Evolutionary conservation across 2,329 filamentous ascomycete genomes (phyloP), one percentile per base, ranked within the genome.

Genomic region (Aspergillus latus): DNA sequence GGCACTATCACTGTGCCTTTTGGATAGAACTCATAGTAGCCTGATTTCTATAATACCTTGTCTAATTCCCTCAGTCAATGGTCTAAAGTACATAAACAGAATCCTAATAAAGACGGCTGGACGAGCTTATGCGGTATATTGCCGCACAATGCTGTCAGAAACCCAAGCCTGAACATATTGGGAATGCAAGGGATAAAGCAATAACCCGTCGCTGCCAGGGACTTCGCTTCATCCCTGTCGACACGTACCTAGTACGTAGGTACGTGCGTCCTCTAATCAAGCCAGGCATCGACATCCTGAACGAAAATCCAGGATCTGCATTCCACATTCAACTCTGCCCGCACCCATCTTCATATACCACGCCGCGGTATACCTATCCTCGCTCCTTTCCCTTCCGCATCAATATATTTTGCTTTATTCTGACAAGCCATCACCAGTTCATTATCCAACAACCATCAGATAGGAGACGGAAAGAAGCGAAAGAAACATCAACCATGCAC

Each of bases 401-500:
- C 10, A 37, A 13, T 5, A 13, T 13, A 13, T 13, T 37, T 13
- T 13, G 10, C 5, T 37, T 37, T 37, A 37, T 37, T 37, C 46
- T 26, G 40, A 21, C 29, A 29, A 21, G n/a, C 16, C 21, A 8
- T 21, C 5, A 21, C 21, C 21, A 21, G 21, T 21, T 6, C 26
- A 34, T 2, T 21, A 34, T 34, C 28, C 28, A 34, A 45, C 30
- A 16, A 45, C 7, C 16, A 37, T 42, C 34, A 11, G 11, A 37
- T 13, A 37, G 7, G 30, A 37, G 11, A 37, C 34, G 10, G n/a
- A 10, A 10, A 11, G 34, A 21, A 37, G 7, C 34, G 4, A 37
- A 11, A 37, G n/a, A 9, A 13, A 13, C 32, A 34, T 34, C 34
- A 37, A 37, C 34, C 11, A 37, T 65, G 63, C 52, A 61, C 8